These are phyloP conservation scores for Aulographum hederae DNA, from an alignment of 2,329 filamentous ascomycete genomes.

Conservation along the genomic window DNA sequence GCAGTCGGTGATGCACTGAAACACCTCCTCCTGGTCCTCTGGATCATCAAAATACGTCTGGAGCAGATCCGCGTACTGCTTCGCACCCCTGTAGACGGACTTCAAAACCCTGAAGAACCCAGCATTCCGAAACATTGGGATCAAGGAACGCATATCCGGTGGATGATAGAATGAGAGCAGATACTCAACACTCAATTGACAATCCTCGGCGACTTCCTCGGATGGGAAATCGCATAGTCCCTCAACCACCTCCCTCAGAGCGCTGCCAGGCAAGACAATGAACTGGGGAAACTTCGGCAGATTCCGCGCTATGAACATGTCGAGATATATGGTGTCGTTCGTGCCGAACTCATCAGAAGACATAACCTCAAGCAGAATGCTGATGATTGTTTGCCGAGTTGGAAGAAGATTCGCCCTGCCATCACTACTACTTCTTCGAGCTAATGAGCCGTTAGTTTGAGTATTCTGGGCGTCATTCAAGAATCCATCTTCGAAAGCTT, in stretches of 20 bases:
- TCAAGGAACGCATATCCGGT: conserved; percentile 55
- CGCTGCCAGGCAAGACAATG: conserved; percentile 72
- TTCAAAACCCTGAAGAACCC: conserved; percentile 86
- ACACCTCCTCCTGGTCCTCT: conserved; percentile 56
- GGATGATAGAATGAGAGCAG: conserved; percentile 86
- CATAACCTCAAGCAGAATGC: conserved; percentile 84
- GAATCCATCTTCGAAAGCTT: conserved; percentile 90
- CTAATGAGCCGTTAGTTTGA: conserved; percentile 35
- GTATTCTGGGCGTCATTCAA: conserved; percentile 52
- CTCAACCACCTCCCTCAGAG: conserved; percentile 60
- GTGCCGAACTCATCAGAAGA: conserved; percentile 53
- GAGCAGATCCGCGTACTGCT: conserved; percentile 61
- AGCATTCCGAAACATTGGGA: conserved; percentile 61
- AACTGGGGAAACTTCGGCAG: conserved; percentile 95
- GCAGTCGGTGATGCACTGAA: conserved; percentile 61
- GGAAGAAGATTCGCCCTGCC: conserved; percentile 24
- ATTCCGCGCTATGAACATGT: conserved; percentile 97
- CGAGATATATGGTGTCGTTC: conserved; percentile 79
- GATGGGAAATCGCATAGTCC: conserved; percentile 75
- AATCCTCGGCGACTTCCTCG: conserved; percentile 70
- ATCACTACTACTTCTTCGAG: too few relatives aligned
- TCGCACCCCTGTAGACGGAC: conserved; percentile 63
- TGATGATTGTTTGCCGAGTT: conserved; percentile 82
- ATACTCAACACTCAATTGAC: conserved; percentile 93
- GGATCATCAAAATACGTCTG: conserved; percentile 72